phyloP scores from a whole-genome alignment of 1,284 basidiomycete species.

The Laetiporus sulphureus region DNA sequence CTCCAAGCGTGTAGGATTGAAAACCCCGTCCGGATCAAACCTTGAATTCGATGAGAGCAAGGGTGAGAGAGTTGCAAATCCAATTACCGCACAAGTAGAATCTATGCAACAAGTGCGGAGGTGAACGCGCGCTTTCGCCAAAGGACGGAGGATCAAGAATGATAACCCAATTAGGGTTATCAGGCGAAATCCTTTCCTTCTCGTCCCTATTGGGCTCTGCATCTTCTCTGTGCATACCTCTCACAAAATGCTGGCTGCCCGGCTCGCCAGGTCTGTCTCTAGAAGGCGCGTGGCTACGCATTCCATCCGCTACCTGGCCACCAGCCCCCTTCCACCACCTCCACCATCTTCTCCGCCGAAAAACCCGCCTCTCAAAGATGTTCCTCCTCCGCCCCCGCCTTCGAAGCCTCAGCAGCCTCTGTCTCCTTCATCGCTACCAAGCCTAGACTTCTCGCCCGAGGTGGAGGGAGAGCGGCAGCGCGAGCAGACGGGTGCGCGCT shows the following conservation, averaged over 20 bases:
- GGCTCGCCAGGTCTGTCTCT: slow-evolving; percentile 10
- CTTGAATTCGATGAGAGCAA: no score
- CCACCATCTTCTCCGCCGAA: slow-evolving; percentile 11
- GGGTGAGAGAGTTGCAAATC: no score
- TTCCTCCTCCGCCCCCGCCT: slow-evolving; percentile 10
- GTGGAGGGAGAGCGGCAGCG: slow-evolving; percentile 15
- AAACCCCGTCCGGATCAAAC: no score
- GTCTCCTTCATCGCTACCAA: slow-evolving; percentile 19
- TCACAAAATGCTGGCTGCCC: slow-evolving; percentile 10
- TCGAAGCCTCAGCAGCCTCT: slow-evolving; percentile 9
- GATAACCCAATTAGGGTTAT: no score
- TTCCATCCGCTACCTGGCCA: slow-evolving; percentile 20
- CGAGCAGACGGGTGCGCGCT: slow-evolving; percentile 60
- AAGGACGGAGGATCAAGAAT: no score
- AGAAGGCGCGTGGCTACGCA: slow-evolving; percentile 11
- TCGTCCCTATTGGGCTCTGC: no score
- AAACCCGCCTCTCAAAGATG: slow-evolving; percentile 10
- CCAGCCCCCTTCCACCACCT: slow-evolving; percentile 17
- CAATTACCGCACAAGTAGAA: no score
- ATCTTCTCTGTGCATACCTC: no score
- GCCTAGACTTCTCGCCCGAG: slow-evolving; percentile 24
- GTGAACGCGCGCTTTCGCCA: no score
- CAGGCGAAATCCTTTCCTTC: no score
- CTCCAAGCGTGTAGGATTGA: no score
- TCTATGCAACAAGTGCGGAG: no score